Percentiles rank a stretch among this genome's conserved stretches.
phyloP scores from a whole-genome alignment of 371 early-diverging fungal genomes.

The Neoconidiobolus thromboides region DNA sequence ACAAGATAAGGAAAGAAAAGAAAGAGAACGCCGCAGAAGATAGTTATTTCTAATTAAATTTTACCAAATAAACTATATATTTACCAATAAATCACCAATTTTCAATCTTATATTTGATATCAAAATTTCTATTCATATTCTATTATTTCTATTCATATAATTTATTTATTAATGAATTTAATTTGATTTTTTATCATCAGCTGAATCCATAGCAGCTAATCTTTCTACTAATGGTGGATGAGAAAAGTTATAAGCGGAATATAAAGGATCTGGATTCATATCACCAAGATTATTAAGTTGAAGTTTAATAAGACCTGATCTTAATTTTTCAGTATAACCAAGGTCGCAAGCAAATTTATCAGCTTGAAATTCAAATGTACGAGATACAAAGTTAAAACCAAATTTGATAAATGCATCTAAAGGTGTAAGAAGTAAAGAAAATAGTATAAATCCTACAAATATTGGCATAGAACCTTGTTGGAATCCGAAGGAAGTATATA shows the following conservation, averaged over 20 bases:
- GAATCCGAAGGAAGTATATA: constrained; percentile 81
- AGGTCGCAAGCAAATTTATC: constrained; percentile 82
- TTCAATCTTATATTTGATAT: no score
- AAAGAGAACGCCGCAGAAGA: not conserved
- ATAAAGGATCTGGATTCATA: constrained; percentile 74
- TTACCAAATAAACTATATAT: no score
- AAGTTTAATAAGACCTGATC: constrained; percentile 72
- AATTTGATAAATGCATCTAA: constrained; percentile 58
- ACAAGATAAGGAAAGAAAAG: constrained; percentile 1
- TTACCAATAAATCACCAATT: no score
- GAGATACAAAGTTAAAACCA: constrained; percentile 57
- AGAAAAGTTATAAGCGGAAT: constrained; percentile 83
- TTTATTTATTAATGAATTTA: no score
- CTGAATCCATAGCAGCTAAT: constrained; percentile 32
- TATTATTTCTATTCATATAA: no score
- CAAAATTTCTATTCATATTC: no score
- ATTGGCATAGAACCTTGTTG: constrained; percentile 30
- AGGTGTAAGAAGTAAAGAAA: constrained; percentile 61
- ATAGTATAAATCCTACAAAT: constrained; percentile 73
- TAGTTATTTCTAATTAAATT: no score
- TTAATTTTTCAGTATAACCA: constrained; percentile 62
- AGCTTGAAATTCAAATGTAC: constrained; percentile 88
- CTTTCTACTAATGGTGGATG: constrained; percentile 92
- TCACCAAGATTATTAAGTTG: constrained; percentile 77
- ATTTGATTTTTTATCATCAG: no score